These are phyloP conservation scores for Rachicladosporium sp. DNA, from an alignment of 2,329 filamentous ascomycete species.

Conservation along the genomic window DNA sequence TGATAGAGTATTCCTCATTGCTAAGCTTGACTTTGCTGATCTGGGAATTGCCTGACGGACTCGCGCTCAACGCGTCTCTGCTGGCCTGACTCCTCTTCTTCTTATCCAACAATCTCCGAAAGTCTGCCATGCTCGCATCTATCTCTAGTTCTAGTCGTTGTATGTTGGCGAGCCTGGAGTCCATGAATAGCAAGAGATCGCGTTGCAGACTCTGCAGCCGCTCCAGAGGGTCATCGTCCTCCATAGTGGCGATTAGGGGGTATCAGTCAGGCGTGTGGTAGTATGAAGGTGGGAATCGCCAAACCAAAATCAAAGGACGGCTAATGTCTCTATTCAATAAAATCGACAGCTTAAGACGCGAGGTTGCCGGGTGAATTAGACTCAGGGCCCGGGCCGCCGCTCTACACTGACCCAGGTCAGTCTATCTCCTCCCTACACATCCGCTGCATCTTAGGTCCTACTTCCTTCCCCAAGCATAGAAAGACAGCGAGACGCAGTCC, in stretches of 20 bases:
- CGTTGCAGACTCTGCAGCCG: constrained; percentile 74
- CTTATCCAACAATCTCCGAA: constrained; percentile 63
- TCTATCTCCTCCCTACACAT: too few relatives aligned
- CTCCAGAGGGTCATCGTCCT: constrained; percentile 59
- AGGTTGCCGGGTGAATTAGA: too few relatives aligned
- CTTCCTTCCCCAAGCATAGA: too few relatives aligned
- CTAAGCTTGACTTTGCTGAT: constrained; percentile 53
- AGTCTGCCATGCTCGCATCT: constrained; percentile 52
- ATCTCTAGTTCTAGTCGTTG: constrained; percentile 57
- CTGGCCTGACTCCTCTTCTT: constrained; percentile 62
- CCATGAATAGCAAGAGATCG: constrained; percentile 65
- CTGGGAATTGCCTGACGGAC: constrained; percentile 39
- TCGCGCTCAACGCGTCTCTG: constrained; percentile 51
- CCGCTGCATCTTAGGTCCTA: too few relatives aligned
- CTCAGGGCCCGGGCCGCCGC: too few relatives aligned
- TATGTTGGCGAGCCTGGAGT: constrained; percentile 56
- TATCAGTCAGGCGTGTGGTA: too few relatives aligned
- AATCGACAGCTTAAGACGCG: too few relatives aligned
- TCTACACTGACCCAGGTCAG: too few relatives aligned
- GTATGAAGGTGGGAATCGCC: too few relatives aligned
- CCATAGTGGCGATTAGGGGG: constrained; percentile 40
- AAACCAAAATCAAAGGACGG: too few relatives aligned
- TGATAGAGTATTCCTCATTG: constrained; percentile 65
- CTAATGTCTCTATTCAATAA: too few relatives aligned
- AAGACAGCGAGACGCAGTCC: too few relatives aligned